A percentile compares a stretch with the other conserved stretches of the same genome.
These are phyloP conservation scores for Penicillium dipodomyicola DNA, from an alignment of 495 filamentous ascomycete species.

Conservation along the genomic window DNA sequence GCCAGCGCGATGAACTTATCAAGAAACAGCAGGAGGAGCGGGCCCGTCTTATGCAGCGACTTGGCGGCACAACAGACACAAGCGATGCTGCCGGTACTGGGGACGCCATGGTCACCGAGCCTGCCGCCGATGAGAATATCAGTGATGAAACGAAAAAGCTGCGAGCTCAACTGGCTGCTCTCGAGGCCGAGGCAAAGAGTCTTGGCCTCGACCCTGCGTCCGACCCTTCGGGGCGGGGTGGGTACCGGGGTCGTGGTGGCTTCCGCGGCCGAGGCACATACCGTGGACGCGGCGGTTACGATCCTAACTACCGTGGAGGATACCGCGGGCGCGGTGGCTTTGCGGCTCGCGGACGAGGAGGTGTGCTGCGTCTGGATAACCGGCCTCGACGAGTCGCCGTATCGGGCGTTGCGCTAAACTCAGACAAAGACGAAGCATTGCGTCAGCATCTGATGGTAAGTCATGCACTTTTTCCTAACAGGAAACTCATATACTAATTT, in stretches of 20 bases:
- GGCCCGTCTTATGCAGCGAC: slow-evolving; percentile 61
- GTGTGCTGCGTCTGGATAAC: slow-evolving; percentile 81
- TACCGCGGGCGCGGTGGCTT: slow-evolving; percentile 41
- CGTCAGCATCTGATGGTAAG: slow-evolving; percentile 84
- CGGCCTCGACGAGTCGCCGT: slow-evolving; percentile 75
- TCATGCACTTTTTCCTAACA: slow-evolving; percentile 22
- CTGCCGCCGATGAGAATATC: slow-evolving; percentile 48
- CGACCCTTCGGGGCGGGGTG: slow-evolving; percentile 33
- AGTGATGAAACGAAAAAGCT: slow-evolving; percentile 63
- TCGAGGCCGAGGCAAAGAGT: slow-evolving; percentile 81
- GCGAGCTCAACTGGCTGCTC: slow-evolving; percentile 72
- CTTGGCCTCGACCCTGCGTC: slow-evolving; percentile 67
- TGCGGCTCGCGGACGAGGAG: slow-evolving; percentile 34
- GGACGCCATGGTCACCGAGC: slow-evolving; percentile 16
- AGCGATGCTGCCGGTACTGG: slow-evolving; percentile 24
- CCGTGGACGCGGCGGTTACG: slow-evolving; percentile 56
- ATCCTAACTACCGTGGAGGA: slow-evolving; percentile 18
- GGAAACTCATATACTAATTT: slow-evolving; percentile 17
- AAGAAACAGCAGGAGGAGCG: slow-evolving; percentile 76
- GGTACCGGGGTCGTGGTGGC: slow-evolving; percentile 48
- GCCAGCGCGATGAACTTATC: slow-evolving; percentile 69
- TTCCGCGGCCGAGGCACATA: slow-evolving; percentile 50
- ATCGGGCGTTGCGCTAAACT: slow-evolving; percentile 64
- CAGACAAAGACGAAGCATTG: slow-evolving; percentile 77
- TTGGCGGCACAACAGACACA: slow-evolving; percentile 46